Evolutionary conservation across 2,329 filamentous ascomycete genomes (phyloP), one percentile per base, ranked within the genome.

Genomic region (Diaporthe humulicola): DNA sequence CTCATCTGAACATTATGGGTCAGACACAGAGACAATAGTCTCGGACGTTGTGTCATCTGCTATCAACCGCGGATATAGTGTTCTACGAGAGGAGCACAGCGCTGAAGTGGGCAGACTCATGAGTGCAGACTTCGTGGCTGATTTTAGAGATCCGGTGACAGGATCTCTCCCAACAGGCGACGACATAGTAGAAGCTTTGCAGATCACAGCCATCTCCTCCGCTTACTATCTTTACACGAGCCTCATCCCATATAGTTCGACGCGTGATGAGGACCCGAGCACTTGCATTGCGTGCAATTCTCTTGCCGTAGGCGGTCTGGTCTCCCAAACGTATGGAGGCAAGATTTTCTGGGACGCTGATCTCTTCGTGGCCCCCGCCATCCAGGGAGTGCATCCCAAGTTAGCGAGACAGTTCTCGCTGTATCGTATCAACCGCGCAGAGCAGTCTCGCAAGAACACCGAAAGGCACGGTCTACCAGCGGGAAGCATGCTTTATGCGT

Each of bases 381-480:
- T 81, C 22, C 77, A 79, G 38, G 77, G 77, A 5, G 77, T 79
- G 3, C 78, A 79, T 36, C 80, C 80, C 56, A 72, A 76, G 42
- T 76, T 78, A 56, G 80, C 80, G 38, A 75, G 79, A 54, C 77
- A 79, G 36, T 79, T 81, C 66, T 73, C 78, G 15, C 78, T 80
- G 61, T 81, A 79, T 60, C 78, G 80, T 4, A 77, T 80, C 36
- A 78, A 77, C 8, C 74, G 76, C 61, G 78, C 80, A 38, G 74
- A 82, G 0, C 90, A 93, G 80, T 92, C 92, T 7, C 83, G 88
- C 71, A 83, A 85, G 33, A 94, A 94, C 76, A 85, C 91, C 45
- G 83, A 92, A 89, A 75, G 81, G 86, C 77, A 92, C 87, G 3
- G 82, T 80, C 14, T 91, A 89, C 78, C 89, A 87, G 2, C 17